phyloP scores from a whole-genome alignment of 116 monocot genomes.

The Thalassia testudinum region DNA sequence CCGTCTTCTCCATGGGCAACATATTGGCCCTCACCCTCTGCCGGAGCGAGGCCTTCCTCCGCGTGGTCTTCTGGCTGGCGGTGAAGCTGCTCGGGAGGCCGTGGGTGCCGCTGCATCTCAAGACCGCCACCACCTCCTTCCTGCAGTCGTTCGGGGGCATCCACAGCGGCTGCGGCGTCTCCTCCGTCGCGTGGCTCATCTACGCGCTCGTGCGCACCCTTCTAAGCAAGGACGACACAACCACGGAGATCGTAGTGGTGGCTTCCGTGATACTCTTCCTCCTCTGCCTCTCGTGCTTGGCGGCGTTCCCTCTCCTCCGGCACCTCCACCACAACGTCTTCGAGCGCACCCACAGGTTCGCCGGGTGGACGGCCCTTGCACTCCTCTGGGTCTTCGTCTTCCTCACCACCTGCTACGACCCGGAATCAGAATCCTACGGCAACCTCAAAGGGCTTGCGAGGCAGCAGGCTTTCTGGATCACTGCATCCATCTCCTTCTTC shows the following conservation, averaged over 20 bases:
- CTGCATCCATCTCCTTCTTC: slow-evolving; percentile 33
- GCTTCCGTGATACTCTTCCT: slow-evolving; percentile 27
- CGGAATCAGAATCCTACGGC: slow-evolving; percentile 20
- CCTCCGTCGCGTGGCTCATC: slow-evolving; percentile 40
- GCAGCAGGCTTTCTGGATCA: slow-evolving; percentile 32
- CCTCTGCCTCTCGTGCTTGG: slow-evolving; percentile 27
- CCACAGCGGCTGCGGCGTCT: slow-evolving; percentile 56
- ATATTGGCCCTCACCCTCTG: slow-evolving; percentile 43
- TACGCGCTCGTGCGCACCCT: slow-evolving; percentile 28
- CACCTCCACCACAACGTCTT: slow-evolving; percentile 68
- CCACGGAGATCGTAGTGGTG: slow-evolving; percentile 14
- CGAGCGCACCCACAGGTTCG: slow-evolving; percentile 56
- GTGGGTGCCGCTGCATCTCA: slow-evolving; percentile 31
- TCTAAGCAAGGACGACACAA: background rate
- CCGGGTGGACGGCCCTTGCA: slow-evolving; percentile 42
- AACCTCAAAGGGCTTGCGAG: slow-evolving; percentile 8
- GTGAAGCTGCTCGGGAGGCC: slow-evolving; percentile 22
- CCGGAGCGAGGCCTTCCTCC: slow-evolving; percentile 30
- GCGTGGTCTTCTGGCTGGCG: slow-evolving; percentile 30
- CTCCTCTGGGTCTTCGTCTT: slow-evolving; percentile 42
- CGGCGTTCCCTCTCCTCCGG: slow-evolving; percentile 44
- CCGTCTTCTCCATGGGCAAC: slow-evolving; percentile 30
- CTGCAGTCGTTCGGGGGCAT: slow-evolving; percentile 57
- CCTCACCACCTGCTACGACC: slow-evolving; percentile 23
- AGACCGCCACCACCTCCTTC: slow-evolving; percentile 33